Conservation (phyloP, 371 early-diverging fungal genomes). For the Lichtheimia hyalospora region DNA sequence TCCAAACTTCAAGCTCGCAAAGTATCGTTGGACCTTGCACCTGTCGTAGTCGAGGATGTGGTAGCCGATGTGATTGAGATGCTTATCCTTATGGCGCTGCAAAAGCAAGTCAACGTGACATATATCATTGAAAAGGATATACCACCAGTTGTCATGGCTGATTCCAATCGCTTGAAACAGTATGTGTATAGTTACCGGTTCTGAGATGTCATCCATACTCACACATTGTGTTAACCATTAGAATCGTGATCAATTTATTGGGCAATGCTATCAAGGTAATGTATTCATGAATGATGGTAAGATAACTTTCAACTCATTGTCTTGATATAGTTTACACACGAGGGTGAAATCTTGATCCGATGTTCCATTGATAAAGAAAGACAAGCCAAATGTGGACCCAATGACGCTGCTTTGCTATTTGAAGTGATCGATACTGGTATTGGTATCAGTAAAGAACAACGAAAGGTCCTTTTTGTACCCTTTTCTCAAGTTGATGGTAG, state of each 20-base stretch:
- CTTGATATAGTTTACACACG: slow-evolving; percentile 48
- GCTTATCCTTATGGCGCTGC: slow-evolving; percentile 52
- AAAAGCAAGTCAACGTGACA: slow-evolving; percentile 49
- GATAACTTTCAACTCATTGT: neutral
- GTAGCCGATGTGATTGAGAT: slow-evolving; percentile 58
- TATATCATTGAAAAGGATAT: slow-evolving; percentile 41
- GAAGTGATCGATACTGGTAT: slow-evolving; percentile 55
- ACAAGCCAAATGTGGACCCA: neutral
- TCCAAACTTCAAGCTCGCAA: slow-evolving; percentile 67
- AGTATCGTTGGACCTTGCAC: slow-evolving; percentile 50
- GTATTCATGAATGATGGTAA: neutral
- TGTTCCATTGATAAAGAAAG: slow-evolving; percentile 32
- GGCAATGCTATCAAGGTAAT: slow-evolving; percentile 40
- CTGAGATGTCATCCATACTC: too few species aligned
- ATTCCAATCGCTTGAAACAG: slow-evolving; percentile 46
- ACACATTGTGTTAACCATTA: slow-evolving; percentile 3
- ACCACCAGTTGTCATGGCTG: slow-evolving; percentile 41
- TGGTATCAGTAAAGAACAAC: slow-evolving; percentile 55
- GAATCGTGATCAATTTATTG: slow-evolving; percentile 38
- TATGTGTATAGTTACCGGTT: slow-evolving; percentile 11
- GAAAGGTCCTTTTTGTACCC: slow-evolving; percentile 56
- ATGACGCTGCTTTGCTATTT: slow-evolving; percentile 27
- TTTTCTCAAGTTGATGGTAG: slow-evolving; percentile 63
- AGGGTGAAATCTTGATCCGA: slow-evolving; percentile 51
- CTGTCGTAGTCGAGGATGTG: slow-evolving; percentile 51